Evolutionary conservation across 495 filamentous ascomycete genomes (phyloP).

Genomic region (Aspergillus incahuasiensis): DNA sequence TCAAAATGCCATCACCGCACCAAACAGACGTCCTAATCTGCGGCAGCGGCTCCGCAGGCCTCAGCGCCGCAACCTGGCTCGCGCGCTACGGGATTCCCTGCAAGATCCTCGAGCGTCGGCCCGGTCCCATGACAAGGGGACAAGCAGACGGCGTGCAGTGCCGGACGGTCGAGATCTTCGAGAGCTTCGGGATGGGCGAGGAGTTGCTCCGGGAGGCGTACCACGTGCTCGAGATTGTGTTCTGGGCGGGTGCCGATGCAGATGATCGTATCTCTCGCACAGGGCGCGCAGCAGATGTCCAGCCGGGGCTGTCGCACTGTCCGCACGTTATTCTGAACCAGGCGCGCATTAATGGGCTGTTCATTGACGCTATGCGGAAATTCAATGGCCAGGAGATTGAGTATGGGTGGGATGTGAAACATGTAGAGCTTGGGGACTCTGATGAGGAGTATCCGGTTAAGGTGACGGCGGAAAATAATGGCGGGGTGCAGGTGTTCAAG

Average conservation of each 20-base stretch:
- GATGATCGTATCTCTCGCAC: conserved; percentile 43
- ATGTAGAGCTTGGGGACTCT: conserved; percentile 47
- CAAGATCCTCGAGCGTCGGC: conserved; percentile 59
- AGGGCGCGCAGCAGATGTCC: conserved; percentile 55
- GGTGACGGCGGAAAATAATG: conserved; percentile 48
- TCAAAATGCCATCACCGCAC: neutral
- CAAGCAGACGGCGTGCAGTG: conserved; percentile 80
- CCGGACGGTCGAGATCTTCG: conserved; percentile 76
- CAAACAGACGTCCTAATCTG: conserved; percentile 51
- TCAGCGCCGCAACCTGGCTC: conserved; percentile 65
- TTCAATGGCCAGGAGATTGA: conserved; percentile 50
- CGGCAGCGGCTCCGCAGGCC: conserved; percentile 65
- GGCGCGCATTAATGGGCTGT: conserved; percentile 61
- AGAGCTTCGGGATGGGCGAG: conserved; percentile 69
- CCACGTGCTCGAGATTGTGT: conserved; percentile 62
- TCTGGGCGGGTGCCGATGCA: conserved; percentile 46
- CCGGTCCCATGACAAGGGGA: conserved; percentile 59
- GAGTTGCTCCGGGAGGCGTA: conserved; percentile 67
- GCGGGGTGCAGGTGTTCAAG: conserved; percentile 48
- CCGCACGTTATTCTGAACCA: conserved; percentile 78
- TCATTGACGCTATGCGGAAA: conserved; percentile 48
- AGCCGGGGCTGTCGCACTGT: conserved; percentile 58
- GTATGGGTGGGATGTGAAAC: conserved; percentile 55
- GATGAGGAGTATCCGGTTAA: conserved; percentile 38
- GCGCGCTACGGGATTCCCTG: conserved; percentile 55